These are phyloP conservation scores for Talaromyces sp. DNA, from an alignment of 2,329 filamentous ascomycete species.

Conservation along the genomic window DNA sequence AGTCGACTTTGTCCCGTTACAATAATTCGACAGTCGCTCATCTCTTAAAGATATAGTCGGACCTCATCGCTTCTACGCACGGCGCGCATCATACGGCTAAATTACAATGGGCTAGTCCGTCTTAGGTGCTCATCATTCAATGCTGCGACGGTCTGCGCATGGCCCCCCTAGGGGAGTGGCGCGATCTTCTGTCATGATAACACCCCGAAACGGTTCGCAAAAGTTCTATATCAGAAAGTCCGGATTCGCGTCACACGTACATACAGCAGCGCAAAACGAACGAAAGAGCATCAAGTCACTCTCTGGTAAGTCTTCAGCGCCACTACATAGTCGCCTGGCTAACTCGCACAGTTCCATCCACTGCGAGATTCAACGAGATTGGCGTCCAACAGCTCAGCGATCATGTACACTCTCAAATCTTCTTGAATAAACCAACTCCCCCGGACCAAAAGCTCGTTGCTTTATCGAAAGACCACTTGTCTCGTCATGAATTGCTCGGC, in stretches of 20 bases:
- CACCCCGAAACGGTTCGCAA: not conserved
- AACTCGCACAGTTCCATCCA: constrained; percentile 34
- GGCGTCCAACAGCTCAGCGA: constrained; percentile 89
- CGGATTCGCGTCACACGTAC: not conserved
- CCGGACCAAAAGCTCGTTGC: constrained; percentile 70
- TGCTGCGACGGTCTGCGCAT: constrained; percentile 16
- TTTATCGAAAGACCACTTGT: constrained; percentile 77
- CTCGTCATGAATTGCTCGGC: constrained; percentile 78
- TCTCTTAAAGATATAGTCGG: not conserved
- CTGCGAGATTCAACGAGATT: constrained; percentile 82
- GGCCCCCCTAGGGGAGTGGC: constrained; percentile 16
- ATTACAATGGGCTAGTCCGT: constrained; percentile 10
- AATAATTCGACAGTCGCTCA: not conserved
- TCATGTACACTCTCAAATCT: constrained; percentile 79
- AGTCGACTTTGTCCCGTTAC: not conserved
- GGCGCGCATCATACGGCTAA: not conserved
- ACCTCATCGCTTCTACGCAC: not conserved
- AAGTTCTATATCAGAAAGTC: not conserved
- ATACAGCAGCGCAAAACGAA: not conserved
- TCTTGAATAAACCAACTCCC: constrained; percentile 54
- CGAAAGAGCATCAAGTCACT: constrained; percentile 24
- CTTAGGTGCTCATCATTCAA: constrained; percentile 1
- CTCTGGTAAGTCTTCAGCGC: constrained; percentile 25
- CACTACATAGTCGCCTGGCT: not conserved
- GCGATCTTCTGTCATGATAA: constrained; percentile 8